phyloP scores from a whole-genome alignment of 139 green algal genomes.

The Coelastrella sp. region DNA sequence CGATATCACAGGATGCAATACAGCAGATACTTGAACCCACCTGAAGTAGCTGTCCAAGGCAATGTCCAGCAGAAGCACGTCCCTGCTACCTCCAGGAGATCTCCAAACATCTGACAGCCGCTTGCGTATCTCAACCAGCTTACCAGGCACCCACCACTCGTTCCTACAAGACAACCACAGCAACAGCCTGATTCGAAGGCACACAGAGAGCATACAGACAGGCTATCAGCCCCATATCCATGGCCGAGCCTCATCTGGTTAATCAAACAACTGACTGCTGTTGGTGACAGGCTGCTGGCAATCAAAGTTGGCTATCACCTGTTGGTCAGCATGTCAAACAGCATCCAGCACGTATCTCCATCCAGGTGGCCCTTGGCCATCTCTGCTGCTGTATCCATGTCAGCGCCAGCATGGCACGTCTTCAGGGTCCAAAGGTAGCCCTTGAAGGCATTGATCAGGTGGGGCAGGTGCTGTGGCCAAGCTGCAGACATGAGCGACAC shows the following conservation, averaged over 20 bases:
- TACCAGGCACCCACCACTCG: slow-evolving; percentile 90
- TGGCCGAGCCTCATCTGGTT: too few relatives aligned
- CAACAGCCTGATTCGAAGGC: too few relatives aligned
- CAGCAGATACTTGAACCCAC: too few relatives aligned
- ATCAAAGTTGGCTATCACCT: slow-evolving; percentile 51
- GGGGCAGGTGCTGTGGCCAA: slow-evolving; percentile 87
- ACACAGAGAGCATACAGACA: neutral
- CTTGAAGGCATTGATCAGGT: slow-evolving; percentile 87
- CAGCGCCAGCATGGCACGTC: slow-evolving; percentile 77
- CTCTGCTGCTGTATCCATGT: slow-evolving; percentile 86
- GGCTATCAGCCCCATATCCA: neutral
- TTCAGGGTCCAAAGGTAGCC: slow-evolving; percentile 94
- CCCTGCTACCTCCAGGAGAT: slow-evolving; percentile 72
- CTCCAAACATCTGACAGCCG: slow-evolving; percentile 78
- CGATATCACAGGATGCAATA: too few relatives aligned
- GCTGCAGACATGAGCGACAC: slow-evolving; percentile 38
- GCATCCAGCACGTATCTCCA: slow-evolving; percentile 69
- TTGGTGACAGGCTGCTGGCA: neutral
- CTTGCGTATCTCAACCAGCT: slow-evolving; percentile 86
- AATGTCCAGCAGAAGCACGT: slow-evolving; percentile 93
- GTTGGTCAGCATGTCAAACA: slow-evolving; percentile 86
- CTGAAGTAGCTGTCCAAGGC: slow-evolving; percentile 88
- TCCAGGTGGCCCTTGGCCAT: slow-evolving; percentile 81
- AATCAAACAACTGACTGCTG: too few relatives aligned
- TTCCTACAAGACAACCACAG: too few relatives aligned